phyloP scores from a whole-genome alignment of 768 basidiomycete species.

The Macrocybe gigantea region DNA sequence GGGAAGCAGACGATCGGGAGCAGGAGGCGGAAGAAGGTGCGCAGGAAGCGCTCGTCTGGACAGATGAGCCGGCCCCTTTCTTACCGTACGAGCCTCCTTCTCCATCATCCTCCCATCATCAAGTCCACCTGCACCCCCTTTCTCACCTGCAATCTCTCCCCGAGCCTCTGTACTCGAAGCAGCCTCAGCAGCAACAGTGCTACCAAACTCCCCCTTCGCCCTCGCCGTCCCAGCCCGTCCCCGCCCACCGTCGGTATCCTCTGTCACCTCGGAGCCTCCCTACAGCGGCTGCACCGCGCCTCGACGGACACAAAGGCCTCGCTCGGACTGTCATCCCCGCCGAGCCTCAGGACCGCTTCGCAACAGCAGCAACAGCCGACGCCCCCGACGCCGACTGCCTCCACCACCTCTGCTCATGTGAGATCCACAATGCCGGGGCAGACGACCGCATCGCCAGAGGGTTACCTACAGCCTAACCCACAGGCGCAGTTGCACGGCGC shows the following conservation, averaged over 20 bases:
- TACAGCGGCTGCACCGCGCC: slow-evolving; percentile 29
- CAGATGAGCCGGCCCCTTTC: slow-evolving; percentile 1
- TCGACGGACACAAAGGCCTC: slow-evolving; percentile 47
- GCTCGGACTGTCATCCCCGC: slow-evolving; percentile 19
- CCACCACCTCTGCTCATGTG: slow-evolving; percentile 17
- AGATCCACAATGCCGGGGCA: too few relatives aligned
- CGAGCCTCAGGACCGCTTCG: slow-evolving; percentile 10
- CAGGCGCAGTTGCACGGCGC: slow-evolving; percentile 8
- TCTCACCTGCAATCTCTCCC: too few relatives aligned
- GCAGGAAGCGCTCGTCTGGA: not conserved
- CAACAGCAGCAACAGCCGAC: slow-evolving; percentile 11
- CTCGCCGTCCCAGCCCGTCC: slow-evolving; percentile 12
- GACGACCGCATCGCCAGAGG: slow-evolving; percentile 22
- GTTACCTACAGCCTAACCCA: slow-evolving; percentile 49
- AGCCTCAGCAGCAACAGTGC: slow-evolving; percentile 2
- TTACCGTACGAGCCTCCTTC: not conserved
- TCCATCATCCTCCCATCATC: not conserved
- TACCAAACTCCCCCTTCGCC: slow-evolving; percentile 5
- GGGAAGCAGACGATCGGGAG: slow-evolving; percentile 4
- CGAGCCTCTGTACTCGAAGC: not conserved
- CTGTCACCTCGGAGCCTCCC: slow-evolving; percentile 23
- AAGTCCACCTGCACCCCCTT: not conserved
- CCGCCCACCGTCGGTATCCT: slow-evolving; percentile 11
- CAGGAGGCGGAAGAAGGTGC: not conserved
- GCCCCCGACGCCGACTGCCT: slow-evolving; percentile 7